Base-by-base conservation (phyloP, 495 filamentous ascomycete genomes). In the Lophiotrema nucula region DNA sequence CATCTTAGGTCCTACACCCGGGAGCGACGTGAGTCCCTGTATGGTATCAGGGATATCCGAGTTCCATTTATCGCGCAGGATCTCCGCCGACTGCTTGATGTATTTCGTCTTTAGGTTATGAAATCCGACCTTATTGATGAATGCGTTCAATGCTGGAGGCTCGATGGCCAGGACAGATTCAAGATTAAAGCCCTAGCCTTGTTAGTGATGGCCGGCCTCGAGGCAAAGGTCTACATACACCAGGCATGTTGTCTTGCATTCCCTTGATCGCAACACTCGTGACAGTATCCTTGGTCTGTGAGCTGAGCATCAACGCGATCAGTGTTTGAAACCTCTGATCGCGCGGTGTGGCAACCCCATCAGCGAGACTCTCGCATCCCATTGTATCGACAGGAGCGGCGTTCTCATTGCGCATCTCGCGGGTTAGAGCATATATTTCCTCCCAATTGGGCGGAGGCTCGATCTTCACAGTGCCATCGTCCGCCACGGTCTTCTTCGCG, bases 1-100 rank as follows among this genome's bases (percentile, higher is more conserved):
- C 92, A 98, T 98, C 74, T 98, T 98, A 4, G 93, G 93, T 0
- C 93, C 93, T 0, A 98, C 92, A 1, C 93, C 93, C 0, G 93
- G 93, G 0, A 98, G 81, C 5, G 83, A 79, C 67, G 85, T 84
- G 16, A 98, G 77, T 0, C 85, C 91, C 46, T 85, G 83, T 18
- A 92, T 80, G 0, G 90, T 89, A 47, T 84, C 76, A 0, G 93
- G 95, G 58, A 98, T 96, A 70, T 97, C 93, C 26, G 82, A 81
- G 43, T 69, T 68, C 66, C 81, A 86, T 22, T 83, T 53, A 53
- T 95, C 87, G 10, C 81, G 76, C 1, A 96, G 77, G 37, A 96
- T 86, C 6, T 76, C 65, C 5, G 91, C 92, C 0, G 87, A 74
- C 19, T 83, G 75, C 67, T 95, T 90, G 69, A 98, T 88, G 73